Base-by-base conservation (phyloP, 2,329 filamentous ascomycete genomes). In the Sclerotinia glacialis region DNA sequence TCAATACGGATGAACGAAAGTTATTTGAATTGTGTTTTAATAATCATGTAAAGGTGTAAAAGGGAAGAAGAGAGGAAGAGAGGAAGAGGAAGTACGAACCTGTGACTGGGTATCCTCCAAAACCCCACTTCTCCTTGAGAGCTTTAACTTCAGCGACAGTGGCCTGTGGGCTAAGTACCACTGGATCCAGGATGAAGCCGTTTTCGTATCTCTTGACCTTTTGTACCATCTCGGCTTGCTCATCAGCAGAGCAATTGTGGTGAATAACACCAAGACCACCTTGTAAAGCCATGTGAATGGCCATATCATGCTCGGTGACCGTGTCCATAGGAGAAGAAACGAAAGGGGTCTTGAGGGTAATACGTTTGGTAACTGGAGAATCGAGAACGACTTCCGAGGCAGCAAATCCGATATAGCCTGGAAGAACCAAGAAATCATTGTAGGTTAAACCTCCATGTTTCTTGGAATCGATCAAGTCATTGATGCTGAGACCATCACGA, bases 1-100 rank as follows among this genome's bases (percentile, higher is more conserved):
- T 91, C 90, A 86, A 89, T 96, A 85, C 92, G 92, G 95, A 94
- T 94, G 95, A 99, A 99, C 95, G 95, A 99, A 99, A 99, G 95
- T 98, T 98, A 97, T 90, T 82, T 82, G 81, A 83, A 85, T 84
- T 83, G 12, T 84, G 83, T 86, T 65, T 61, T 84, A 86, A 84
- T 92, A 95, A 97, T 97, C 91, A 93, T 83, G 80, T 61, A 77
- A 74, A 81, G 46, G 65, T 64, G 65, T 14, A 21, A 81, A 77
- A 76, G 73, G 65, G 54, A n/a, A n/a, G 34, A 21, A 16, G 65
- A 55, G 23, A n/a, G 34, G n/a, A 16, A 11, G 26, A 54, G 28
- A 67, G 68, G 58, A 66, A 65, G 69, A 11, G 50, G 62, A 16
- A 14, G 28, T 62, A 84, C 94, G 85, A 84, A 99, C 96, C 95